Evolutionary conservation across 495 filamentous ascomycete genomes (phyloP).

Genomic region (Mycothermus thermophilus): DNA sequence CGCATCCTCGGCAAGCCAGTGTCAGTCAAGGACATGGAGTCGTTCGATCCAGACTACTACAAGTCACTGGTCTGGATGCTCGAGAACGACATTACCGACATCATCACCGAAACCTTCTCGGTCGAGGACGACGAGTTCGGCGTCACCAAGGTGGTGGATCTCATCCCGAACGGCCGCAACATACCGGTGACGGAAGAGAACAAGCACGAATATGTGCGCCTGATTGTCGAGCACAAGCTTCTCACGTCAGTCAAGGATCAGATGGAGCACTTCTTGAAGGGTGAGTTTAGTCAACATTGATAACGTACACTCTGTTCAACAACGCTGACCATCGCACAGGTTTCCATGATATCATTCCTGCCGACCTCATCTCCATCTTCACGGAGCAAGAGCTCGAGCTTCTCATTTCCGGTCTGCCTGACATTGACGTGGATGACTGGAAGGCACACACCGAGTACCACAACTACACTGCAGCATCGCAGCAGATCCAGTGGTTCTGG

Average conservation of each 20-base stretch:
- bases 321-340: too few species aligned
- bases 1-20: conserved; percentile 86
- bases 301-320: too few species aligned
- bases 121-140: conserved; percentile 89
- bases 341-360: conserved; percentile 96
- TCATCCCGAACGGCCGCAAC: conserved; percentile 75
- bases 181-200: conserved; percentile 94
- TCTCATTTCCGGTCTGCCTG: conserved; percentile 89
- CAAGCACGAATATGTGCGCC: conserved; percentile 91
- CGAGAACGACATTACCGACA: conserved; percentile 96
- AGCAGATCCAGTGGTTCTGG: conserved; percentile 99
- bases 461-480: conserved; percentile 87
- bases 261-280: conserved; percentile 87
- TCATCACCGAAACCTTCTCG: conserved; percentile 95
- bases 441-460: conserved; percentile 98
- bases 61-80: conserved; percentile 99
- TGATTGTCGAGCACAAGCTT: conserved; percentile 87
- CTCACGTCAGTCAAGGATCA: conserved; percentile 84
- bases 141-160: conserved; percentile 71
- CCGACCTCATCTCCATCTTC: conserved; percentile 92
- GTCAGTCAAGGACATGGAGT: conserved; percentile 99
- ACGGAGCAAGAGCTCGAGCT: conserved; percentile 97
- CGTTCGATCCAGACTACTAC: conserved; percentile 95
- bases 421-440: conserved; percentile 98
- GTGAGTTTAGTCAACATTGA: too few species aligned